Percentiles rank a stretch among this genome's conserved stretches.
These are phyloP conservation scores for Penicillium sp. DNA, from an alignment of 2,329 filamentous ascomycete species.

Conservation along the genomic window DNA sequence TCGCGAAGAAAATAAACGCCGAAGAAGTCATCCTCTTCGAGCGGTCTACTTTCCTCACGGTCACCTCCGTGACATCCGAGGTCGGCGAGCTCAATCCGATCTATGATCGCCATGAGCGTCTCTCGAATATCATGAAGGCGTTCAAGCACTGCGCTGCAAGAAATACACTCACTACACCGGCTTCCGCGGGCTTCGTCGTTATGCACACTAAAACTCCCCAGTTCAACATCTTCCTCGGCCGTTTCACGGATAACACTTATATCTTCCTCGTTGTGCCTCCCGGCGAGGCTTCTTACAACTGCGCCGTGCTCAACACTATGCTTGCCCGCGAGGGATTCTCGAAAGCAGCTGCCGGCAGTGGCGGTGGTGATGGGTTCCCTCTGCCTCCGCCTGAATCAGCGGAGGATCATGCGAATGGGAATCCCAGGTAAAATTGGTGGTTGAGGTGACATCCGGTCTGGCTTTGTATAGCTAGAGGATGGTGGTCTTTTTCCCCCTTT, in stretches of 20 bases:
- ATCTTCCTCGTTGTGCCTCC: conserved; percentile 88
- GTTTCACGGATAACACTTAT: conserved; percentile 97
- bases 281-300: conserved; percentile 86
- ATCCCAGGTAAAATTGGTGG: conserved; percentile 4
- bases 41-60: conserved; percentile 90
- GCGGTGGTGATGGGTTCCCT: conserved; percentile 43
- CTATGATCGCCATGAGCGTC: conserved; percentile 87
- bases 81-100: conserved; percentile 79
- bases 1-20: conserved; percentile 83
- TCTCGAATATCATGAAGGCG: conserved; percentile 96
- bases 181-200: conserved; percentile 44
- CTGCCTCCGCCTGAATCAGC: conserved; percentile 35
- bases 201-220: conserved; percentile 52
- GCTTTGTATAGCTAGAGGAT: conserved; percentile 18
- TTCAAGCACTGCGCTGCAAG: conserved; percentile 76
- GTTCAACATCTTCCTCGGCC: conserved; percentile 92
- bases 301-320: conserved; percentile 84
- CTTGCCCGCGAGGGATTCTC: conserved; percentile 79
- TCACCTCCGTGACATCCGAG: conserved; percentile 82
- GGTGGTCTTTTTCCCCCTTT: neutral
- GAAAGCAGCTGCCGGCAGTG: conserved; percentile 53
- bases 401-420: conserved; percentile 17
- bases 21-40: conserved; percentile 95
- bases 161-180: conserved; percentile 46
- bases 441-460: conserved; percentile 9